Conservation (phyloP, 129 eudicot species). For the Rutidosis leptorrhynchoides region DNA sequence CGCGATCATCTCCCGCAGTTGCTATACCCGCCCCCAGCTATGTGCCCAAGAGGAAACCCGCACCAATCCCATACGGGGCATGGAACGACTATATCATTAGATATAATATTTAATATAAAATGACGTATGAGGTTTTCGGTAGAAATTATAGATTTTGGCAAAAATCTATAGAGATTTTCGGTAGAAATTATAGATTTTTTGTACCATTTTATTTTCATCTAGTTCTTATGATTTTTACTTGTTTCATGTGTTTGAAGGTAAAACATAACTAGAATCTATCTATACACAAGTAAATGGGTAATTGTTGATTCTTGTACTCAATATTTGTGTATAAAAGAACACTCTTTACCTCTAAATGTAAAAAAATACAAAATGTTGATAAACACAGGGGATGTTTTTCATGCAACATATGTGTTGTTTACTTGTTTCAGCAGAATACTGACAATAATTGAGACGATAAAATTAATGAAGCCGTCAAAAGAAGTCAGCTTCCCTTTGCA, state of each 20-base stretch:
- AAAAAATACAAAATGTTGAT: slow-evolving; percentile 21
- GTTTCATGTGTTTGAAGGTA: neutral
- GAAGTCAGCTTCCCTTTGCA: slow-evolving; percentile 9
- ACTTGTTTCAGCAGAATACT: slow-evolving; percentile 28
- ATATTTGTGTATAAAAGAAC: slow-evolving; percentile 10
- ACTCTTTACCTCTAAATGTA: slow-evolving; percentile 25
- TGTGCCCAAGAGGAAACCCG: too few species aligned
- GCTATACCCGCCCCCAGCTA: too few species aligned
- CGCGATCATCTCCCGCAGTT: too few species aligned
- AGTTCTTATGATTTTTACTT: neutral
- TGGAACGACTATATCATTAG: neutral
- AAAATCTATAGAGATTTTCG: too few species aligned
- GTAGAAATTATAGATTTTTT: neutral
- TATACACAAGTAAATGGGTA: neutral
- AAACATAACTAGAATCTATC: neutral
- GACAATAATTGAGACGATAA: slow-evolving; percentile 28
- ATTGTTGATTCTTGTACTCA: neutral
- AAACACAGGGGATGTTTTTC: slow-evolving; percentile 19
- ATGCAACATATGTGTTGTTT: slow-evolving; percentile 36
- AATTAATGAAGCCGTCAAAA: slow-evolving; percentile 25
- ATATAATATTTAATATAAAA: too few species aligned
- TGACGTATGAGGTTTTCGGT: neutral
- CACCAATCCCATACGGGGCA: too few species aligned
- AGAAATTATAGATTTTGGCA: too few species aligned
- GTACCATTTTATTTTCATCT: neutral